These are phyloP conservation scores for Allantophomopsis cytisporea DNA, from an alignment of 2,329 filamentous ascomycete genomes.

Conservation along the genomic window DNA sequence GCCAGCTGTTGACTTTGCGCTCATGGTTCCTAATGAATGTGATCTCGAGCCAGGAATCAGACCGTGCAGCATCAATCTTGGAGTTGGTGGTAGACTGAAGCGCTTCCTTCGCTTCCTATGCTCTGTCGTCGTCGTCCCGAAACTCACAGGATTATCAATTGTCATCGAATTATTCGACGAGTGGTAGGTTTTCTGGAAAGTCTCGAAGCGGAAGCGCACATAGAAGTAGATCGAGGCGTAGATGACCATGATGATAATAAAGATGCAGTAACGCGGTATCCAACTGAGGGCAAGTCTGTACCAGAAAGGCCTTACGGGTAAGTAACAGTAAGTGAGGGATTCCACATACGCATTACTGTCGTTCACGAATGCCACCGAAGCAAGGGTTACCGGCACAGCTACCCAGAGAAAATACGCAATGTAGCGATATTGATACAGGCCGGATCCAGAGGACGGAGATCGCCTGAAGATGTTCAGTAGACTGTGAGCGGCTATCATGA, in stretches of 20 bases:
- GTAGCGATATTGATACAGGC: conserved; percentile 54
- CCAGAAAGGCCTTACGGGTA: conserved; percentile 56
- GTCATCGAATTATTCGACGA: conserved; percentile 1
- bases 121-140: conserved; percentile 1
- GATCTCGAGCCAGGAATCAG: conserved; percentile 11
- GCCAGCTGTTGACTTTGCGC: conserved; percentile 2
- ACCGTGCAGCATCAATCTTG: conserved; percentile 12
- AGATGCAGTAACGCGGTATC: conserved; percentile 61
- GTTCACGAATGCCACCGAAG: conserved; percentile 49
- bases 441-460: conserved; percentile 34
- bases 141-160: conserved; percentile 2
- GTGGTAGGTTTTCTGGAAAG: conserved; percentile 10
- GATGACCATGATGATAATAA: conserved; percentile 46
- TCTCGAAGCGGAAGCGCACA: conserved; percentile 28
- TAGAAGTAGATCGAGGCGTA: conserved; percentile 61
- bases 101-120: conserved; percentile 1
- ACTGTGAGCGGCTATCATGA: conserved; percentile 63
- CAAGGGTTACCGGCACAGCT: conserved; percentile 42
- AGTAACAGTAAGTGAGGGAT: conserved; percentile 54
- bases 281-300: conserved; percentile 55
- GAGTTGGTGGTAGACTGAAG: conserved; percentile 10
- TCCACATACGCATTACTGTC: conserved; percentile 39
- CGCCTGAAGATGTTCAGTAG: conserved; percentile 58
- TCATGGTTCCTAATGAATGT: conserved; percentile 3
- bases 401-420: conserved; percentile 43